These are phyloP conservation scores for Globisporangium apiculatum DNA, from an alignment of 352 stramenopile species.

Conservation along the genomic window DNA sequence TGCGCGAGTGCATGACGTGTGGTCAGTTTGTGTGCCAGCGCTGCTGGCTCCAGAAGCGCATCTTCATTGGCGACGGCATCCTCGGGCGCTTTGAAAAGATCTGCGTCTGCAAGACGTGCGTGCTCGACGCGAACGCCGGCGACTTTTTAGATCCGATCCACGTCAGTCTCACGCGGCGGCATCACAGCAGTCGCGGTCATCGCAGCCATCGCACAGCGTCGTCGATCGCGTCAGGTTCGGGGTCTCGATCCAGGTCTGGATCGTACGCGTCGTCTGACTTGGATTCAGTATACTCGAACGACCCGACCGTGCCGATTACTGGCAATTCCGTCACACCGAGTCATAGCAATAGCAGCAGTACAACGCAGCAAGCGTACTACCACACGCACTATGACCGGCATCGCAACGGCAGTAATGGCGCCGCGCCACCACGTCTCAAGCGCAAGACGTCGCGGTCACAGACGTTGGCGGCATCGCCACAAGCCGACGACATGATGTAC, in stretches of 20 bases:
- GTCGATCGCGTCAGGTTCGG: slow-evolving; percentile 1
- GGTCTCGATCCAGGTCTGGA: background rate
- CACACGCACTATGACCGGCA: slow-evolving; percentile 6
- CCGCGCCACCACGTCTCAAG: background rate
- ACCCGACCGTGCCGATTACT: background rate
- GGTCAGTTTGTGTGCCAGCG: slow-evolving; percentile 37
- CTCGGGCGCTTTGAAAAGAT: slow-evolving; percentile 41
- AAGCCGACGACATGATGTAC: background rate
- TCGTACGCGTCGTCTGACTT: slow-evolving; percentile 9
- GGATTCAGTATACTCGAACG: slow-evolving; percentile 6
- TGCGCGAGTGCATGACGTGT: slow-evolving; percentile 36
- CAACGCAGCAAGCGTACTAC: slow-evolving; percentile 9
- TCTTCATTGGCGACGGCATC: slow-evolving; percentile 38
- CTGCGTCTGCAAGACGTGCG: slow-evolving; percentile 29
- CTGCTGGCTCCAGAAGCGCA: slow-evolving; percentile 30
- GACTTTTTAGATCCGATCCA: slow-evolving; percentile 14
- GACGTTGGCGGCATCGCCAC: background rate
- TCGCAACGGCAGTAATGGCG: background rate
- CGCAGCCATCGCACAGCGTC: background rate
- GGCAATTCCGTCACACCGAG: background rate
- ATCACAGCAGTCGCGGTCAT: background rate
- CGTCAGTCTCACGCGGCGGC: slow-evolving; percentile 13
- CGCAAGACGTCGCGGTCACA: background rate
- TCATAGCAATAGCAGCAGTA: too few relatives aligned
- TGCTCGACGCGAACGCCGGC: slow-evolving; percentile 30